Evolutionary conservation across 768 basidiomycete species (phyloP).

Genomic region (Pulveroboletus frians): DNA sequence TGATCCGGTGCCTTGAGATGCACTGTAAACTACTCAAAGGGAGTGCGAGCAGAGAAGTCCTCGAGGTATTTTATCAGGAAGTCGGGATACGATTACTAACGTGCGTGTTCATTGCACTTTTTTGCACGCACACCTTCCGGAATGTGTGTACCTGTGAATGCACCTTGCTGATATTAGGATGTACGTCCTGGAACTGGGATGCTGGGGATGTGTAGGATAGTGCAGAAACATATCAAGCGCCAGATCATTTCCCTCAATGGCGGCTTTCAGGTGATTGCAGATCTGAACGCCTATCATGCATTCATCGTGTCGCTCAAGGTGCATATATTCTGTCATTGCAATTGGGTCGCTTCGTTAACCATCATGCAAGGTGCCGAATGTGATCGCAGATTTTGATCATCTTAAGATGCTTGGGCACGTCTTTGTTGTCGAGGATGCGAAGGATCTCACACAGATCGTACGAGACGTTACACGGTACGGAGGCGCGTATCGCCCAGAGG

Average conservation of each 20-base stretch:
- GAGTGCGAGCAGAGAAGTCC: conserved; percentile 90
- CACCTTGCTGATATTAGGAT: background rate
- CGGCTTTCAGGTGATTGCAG: conserved; percentile 94
- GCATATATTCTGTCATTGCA: conserved; percentile 19
- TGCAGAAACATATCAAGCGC: conserved; percentile 95
- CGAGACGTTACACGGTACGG: conserved; percentile 94
- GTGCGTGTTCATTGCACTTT: conserved; percentile 40
- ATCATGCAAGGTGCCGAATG: conserved; percentile 54
- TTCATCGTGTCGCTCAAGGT: conserved; percentile 85
- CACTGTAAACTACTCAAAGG: conserved; percentile 91
- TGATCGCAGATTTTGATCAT: conserved; percentile 86
- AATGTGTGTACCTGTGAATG: background rate
- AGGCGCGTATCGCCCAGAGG: conserved; percentile 91
- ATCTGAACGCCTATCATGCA: conserved; percentile 87
- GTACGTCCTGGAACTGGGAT: background rate
- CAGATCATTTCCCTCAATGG: conserved; percentile 94
- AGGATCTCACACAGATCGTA: conserved; percentile 94
- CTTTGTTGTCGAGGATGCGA: conserved; percentile 92
- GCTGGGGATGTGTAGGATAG: conserved; percentile 36
- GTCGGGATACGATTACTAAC: conserved; percentile 85
- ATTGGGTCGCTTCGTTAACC: background rate
- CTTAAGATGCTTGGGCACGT: conserved; percentile 98
- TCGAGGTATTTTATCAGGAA: conserved; percentile 98
- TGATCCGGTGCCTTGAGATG: conserved; percentile 81
- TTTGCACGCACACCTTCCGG: background rate